Evolutionary conservation across 305 asterid species (phyloP).

Genomic region (Fraxinus platypoda): DNA sequence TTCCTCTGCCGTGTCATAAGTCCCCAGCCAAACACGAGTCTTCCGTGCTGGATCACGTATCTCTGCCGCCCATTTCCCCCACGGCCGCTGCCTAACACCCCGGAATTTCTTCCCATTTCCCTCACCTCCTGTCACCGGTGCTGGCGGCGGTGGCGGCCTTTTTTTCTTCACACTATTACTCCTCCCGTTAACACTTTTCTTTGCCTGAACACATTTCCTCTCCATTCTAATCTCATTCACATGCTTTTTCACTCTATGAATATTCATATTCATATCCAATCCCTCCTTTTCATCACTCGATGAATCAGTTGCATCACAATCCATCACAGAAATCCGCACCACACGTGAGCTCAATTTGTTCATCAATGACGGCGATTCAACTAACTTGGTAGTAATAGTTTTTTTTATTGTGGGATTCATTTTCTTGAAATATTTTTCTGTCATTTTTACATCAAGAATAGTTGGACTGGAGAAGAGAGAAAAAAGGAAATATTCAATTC

Average conservation of each 20-base stretch:
- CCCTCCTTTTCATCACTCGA: constrained; percentile 39
- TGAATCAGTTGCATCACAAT: constrained; percentile 82
- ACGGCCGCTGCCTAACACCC: constrained; percentile 76
- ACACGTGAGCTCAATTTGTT: constrained; percentile 30
- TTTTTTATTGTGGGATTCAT: constrained; percentile 19
- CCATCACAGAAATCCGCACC: constrained; percentile 55
- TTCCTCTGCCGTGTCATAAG: constrained; percentile 68
- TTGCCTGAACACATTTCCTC: background rate
- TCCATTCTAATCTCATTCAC: constrained; percentile 55
- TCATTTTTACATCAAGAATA: constrained; percentile 1
- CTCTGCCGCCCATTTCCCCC: constrained; percentile 98
- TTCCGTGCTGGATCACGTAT: constrained; percentile 62
- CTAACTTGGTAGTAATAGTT: constrained; percentile 30
- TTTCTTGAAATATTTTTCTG: background rate
- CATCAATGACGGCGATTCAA: constrained; percentile 3
- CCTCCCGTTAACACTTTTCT: background rate
- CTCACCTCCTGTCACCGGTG: background rate
- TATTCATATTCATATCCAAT: background rate
- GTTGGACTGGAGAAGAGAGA: constrained; percentile 3
- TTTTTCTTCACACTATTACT: constrained; percentile 7
- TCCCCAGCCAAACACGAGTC: constrained; percentile 70
- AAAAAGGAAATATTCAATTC: constrained; percentile 2
- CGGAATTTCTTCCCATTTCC: constrained; percentile 48
- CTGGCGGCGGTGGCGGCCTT: constrained; percentile 5
- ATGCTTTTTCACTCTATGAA: constrained; percentile 35